Evolutionary conservation across 306 rosid species (phyloP).

Genomic region (Prunus mira): DNA sequence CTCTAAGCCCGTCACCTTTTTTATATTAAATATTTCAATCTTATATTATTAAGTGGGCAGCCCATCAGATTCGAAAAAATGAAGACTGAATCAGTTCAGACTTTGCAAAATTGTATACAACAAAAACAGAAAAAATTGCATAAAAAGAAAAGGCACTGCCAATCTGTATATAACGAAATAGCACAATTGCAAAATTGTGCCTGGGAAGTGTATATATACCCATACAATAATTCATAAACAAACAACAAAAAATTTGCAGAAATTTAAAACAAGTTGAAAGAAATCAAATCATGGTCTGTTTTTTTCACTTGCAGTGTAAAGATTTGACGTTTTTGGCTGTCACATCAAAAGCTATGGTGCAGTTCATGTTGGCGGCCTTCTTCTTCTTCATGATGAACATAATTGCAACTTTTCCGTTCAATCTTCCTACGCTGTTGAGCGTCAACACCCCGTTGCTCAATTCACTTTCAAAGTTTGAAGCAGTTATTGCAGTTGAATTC

Average conservation of each 20-base stretch:
- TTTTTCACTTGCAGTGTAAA: conserved; percentile 9
- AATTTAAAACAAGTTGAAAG: not conserved
- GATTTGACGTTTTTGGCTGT: not conserved
- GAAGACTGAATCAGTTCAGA: not conserved
- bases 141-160: not conserved
- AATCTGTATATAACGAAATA: conserved; percentile 2
- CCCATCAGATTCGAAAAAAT: not conserved
- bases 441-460: conserved; percentile 2
- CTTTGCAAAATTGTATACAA: not conserved
- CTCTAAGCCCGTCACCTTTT: not conserved
- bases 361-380: conserved; percentile 14
- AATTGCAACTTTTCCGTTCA: conserved; percentile 17
- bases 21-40: not conserved
- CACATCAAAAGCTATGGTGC: conserved; percentile 6
- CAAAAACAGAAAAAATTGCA: too few relatives aligned
- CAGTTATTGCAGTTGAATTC: not conserved
- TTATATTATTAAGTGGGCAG: not conserved
- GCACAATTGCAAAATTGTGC: conserved; percentile 8
- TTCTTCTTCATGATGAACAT: conserved; percentile 20
- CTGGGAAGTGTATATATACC: not conserved
- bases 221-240: not conserved
- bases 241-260: not conserved
- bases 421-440: not conserved
- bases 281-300: not conserved
- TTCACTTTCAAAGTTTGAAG: not conserved